Conservation (phyloP, 2,329 filamentous ascomycete genomes). For the Pestalotiopsis sp. region DNA sequence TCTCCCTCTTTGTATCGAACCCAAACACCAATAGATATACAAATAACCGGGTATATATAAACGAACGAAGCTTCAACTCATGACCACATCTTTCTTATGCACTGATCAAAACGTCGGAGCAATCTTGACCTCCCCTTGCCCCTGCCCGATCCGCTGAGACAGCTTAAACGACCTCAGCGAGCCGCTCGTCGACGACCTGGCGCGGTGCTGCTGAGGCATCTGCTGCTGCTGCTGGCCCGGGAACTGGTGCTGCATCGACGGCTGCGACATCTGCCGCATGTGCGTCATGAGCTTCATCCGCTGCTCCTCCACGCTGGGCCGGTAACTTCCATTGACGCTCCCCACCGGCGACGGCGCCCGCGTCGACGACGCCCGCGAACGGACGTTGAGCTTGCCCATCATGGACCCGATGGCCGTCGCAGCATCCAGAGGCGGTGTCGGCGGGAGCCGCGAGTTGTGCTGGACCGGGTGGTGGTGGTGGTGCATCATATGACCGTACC, state of each 20-base stretch:
- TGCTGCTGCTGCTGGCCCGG: no score
- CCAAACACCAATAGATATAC: neutral
- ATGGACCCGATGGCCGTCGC: slow-evolving; percentile 32
- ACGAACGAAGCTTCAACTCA: neutral
- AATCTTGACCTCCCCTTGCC: slow-evolving; percentile 18
- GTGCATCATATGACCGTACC: neutral
- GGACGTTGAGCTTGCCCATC: slow-evolving; percentile 36
- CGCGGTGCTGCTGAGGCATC: neutral
- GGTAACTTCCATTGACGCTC: neutral
- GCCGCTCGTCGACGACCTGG: slow-evolving; percentile 20
- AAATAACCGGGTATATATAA: neutral
- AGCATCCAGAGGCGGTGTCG: slow-evolving; percentile 31
- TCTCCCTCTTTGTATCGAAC: neutral
- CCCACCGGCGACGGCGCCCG: slow-evolving; percentile 19
- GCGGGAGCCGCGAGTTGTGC: slow-evolving; percentile 15
- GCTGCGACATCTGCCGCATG: slow-evolving; percentile 2
- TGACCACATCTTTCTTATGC: neutral
- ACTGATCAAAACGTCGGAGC: slow-evolving; percentile 25
- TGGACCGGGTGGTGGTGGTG: neutral
- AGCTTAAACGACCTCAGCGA: slow-evolving; percentile 30
- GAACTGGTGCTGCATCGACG: neutral
- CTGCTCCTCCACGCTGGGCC: slow-evolving; percentile 22
- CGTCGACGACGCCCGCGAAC: slow-evolving; percentile 25
- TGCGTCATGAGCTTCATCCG: neutral
- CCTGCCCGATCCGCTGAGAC: slow-evolving; percentile 19